Percentiles rank a stretch among this genome's conserved stretches.
These are phyloP conservation scores for Grosmannia clavigera DNA, from an alignment of 2,329 filamentous ascomycete genomes.

Conservation along the genomic window DNA sequence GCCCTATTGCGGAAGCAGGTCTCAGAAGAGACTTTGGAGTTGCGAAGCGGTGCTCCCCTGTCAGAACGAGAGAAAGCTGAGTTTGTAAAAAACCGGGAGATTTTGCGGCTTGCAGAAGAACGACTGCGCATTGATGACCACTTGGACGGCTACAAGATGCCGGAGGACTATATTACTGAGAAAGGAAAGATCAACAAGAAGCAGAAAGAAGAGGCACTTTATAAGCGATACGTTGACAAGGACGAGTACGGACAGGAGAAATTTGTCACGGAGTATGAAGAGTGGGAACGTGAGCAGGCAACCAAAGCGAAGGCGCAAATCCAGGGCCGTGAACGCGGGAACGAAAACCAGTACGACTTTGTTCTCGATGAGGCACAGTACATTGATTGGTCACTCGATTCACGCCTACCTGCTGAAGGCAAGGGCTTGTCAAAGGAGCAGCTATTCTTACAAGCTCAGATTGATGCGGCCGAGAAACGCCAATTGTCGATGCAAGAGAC, in stretches of 20 bases:
- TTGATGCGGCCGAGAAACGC: conserved; percentile 81
- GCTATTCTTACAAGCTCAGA: conserved; percentile 61
- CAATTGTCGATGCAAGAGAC: conserved; percentile 84
- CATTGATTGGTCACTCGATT: conserved; percentile 72
- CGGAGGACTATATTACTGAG: conserved; percentile 89
- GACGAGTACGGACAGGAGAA: conserved; percentile 81
- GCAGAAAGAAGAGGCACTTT: conserved; percentile 80
- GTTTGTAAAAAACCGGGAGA: conserved; percentile 78
- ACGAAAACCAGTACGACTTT: conserved; percentile 80
- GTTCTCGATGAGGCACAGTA: conserved; percentile 84
- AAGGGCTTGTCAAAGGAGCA: conserved; percentile 68
- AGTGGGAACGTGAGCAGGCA: conserved; percentile 88
- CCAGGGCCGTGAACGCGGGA: conserved; percentile 56
- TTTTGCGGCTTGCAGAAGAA: conserved; percentile 71
- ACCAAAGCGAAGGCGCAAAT: conserved; percentile 83
- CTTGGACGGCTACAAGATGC: conserved; percentile 82
- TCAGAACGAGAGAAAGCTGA: conserved; percentile 72
- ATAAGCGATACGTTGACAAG: conserved; percentile 77
- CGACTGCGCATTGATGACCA: conserved; percentile 81
- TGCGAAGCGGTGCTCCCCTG: conserved; percentile 62
- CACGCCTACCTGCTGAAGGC: conserved; percentile 57
- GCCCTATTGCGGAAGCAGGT: conserved; percentile 85
- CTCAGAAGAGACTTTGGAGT: conserved; percentile 71
- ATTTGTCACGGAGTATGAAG: conserved; percentile 86
- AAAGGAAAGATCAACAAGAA: conserved; percentile 80